A percentile compares a stretch with the other conserved stretches of the same genome.
Conservation (phyloP, 441 rosid genomes). For the California macrophylla region DNA sequence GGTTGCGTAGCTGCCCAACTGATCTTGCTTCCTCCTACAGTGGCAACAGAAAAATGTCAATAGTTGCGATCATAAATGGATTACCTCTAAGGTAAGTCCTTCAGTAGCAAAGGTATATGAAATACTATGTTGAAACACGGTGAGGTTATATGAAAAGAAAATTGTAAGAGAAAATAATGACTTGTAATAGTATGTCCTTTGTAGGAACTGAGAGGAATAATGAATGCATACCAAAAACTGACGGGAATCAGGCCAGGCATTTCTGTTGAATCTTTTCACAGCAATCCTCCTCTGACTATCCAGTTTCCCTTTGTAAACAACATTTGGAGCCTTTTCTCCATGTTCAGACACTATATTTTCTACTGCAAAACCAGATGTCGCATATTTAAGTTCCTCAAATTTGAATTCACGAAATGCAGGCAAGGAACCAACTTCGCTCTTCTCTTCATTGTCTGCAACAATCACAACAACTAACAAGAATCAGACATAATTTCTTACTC, state of each 20-base stretch:
- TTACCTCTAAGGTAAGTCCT: not conserved
- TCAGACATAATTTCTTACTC: not conserved
- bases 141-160: not conserved
- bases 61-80: not conserved
- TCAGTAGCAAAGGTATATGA: not conserved
- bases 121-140: not conserved
- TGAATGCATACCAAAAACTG: constrained; percentile 46
- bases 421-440: constrained; percentile 37
- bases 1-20: constrained; percentile 56
- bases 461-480: constrained; percentile 10
- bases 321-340: constrained; percentile 70
- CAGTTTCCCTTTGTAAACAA: constrained; percentile 58
- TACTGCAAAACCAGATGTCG: constrained; percentile 56
- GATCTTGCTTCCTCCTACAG: constrained; percentile 58
- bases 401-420: constrained; percentile 70
- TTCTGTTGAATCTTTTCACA: constrained; percentile 55
- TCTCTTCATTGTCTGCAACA: constrained; percentile 48
- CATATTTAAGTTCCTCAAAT: constrained; percentile 57
- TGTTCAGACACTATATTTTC: constrained; percentile 69
- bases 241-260: constrained; percentile 60
- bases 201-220: not conserved
- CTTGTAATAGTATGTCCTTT: not conserved
- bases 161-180: not conserved
- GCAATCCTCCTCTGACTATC: constrained; percentile 56
- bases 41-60: constrained; percentile 3